Conservation (phyloP, 2,329 filamentous ascomycete genomes). For the Ophiosphaerella narmari region DNA sequence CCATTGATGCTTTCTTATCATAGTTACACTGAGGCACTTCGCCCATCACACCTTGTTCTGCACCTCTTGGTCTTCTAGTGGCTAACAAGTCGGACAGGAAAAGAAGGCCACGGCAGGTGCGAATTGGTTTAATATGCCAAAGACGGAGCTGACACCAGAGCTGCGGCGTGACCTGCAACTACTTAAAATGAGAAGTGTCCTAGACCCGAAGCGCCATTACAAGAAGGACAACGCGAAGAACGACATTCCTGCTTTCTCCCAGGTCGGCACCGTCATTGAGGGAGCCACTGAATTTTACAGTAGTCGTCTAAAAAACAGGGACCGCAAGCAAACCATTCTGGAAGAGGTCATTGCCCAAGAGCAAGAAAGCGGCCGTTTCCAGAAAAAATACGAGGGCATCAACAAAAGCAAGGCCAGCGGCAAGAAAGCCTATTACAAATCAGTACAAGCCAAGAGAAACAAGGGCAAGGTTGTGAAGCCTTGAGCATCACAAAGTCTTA, state of each 20-base stretch:
- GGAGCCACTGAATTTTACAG: conserved; percentile 88
- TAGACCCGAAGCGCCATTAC: conserved; percentile 89
- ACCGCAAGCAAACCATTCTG: conserved; percentile 83
- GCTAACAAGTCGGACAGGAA: conserved; percentile 48
- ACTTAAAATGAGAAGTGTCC: conserved; percentile 82
- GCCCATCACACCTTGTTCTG: conserved; percentile 4
- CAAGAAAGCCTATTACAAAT: conserved; percentile 88
- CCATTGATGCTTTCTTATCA: conserved; percentile 67
- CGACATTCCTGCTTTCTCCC: conserved; percentile 78
- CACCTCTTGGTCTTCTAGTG: conserved; percentile 3
- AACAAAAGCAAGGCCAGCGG: conserved; percentile 82
- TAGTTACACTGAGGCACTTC: conserved; percentile 73
- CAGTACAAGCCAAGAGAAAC: conserved; percentile 65
- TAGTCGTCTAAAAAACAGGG: conserved; percentile 79
- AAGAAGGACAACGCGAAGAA: conserved; percentile 80
- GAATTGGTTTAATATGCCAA: conserved; percentile 86
- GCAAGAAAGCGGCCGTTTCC: conserved; percentile 71
- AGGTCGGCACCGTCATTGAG: conserved; percentile 86
- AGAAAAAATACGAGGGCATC: conserved; percentile 84
- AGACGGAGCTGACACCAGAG: conserved; percentile 80
- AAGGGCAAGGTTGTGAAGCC: conserved; percentile 44
- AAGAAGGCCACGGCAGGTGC: conserved; percentile 73
- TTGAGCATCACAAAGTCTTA: conserved; percentile 22
- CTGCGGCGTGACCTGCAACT: conserved; percentile 89
- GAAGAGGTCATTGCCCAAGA: conserved; percentile 79